Evolutionary conservation across 495 filamentous ascomycete genomes (phyloP).

Genomic region (Diplogelasinospora grovesii): DNA sequence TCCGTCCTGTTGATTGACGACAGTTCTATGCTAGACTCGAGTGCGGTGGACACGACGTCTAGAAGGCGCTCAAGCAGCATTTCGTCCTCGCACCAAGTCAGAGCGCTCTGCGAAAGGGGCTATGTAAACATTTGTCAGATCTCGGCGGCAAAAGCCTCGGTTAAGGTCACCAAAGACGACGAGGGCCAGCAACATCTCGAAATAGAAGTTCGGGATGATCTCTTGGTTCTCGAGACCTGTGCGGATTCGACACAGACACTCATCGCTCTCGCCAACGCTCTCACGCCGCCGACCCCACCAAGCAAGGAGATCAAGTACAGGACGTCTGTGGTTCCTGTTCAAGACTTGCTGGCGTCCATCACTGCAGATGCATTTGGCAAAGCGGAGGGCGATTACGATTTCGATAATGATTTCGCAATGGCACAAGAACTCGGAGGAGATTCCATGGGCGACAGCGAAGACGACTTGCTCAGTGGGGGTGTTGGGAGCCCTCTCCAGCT

Average conservation of each 20-base stretch:
- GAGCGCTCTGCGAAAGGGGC: constrained; percentile 59
- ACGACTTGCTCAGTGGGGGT: constrained; percentile 30
- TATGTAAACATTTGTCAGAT: constrained; percentile 82
- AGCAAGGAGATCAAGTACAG: constrained; percentile 77
- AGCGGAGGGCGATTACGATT: constrained; percentile 49
- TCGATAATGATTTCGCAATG: constrained; percentile 48
- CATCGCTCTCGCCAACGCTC: constrained; percentile 68
- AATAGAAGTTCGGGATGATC: constrained; percentile 73
- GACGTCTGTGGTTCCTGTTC: constrained; percentile 75
- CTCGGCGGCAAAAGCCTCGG: constrained; percentile 62
- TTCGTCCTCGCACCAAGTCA: constrained; percentile 52
- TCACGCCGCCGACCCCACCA: constrained; percentile 76
- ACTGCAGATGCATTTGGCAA: constrained; percentile 71
- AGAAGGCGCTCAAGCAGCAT: constrained; percentile 42
- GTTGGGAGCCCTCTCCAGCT: constrained; percentile 27
- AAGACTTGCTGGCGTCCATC: constrained; percentile 86
- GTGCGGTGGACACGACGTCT: constrained; percentile 31
- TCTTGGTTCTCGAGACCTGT: constrained; percentile 88
- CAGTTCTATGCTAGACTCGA: constrained; percentile 45
- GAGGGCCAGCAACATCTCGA: constrained; percentile 61
- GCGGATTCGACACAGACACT: constrained; percentile 96
- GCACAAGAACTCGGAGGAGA: constrained; percentile 31
- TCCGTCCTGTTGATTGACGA: constrained; percentile 82
- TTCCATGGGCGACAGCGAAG: constrained; percentile 23
- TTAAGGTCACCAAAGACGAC: constrained; percentile 45